A percentile compares a stretch with the other conserved stretches of the same genome.
Conservation (phyloP, 345 rosid genomes). For the Citrus hindsii region DNA sequence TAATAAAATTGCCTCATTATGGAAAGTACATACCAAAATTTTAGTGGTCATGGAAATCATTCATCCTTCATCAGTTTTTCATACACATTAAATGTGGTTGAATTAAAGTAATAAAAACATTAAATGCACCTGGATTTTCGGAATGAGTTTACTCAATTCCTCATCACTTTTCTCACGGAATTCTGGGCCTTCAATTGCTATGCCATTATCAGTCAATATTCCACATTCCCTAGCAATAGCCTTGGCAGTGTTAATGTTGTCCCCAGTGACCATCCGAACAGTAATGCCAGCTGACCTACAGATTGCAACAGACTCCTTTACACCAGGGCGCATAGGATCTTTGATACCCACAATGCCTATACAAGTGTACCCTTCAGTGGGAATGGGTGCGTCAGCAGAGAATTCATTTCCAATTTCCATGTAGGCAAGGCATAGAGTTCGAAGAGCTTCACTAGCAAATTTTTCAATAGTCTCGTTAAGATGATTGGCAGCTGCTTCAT, state of each 20-base stretch:
- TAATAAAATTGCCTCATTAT: neutral
- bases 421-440: conserved; percentile 92
- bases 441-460: conserved; percentile 90
- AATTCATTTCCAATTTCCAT: conserved; percentile 57
- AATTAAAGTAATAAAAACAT: neutral
- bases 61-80: neutral
- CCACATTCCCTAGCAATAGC: conserved; percentile 94
- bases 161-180: conserved; percentile 49
- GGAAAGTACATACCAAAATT: neutral
- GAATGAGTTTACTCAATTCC: conserved; percentile 63
- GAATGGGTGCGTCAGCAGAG: conserved; percentile 50
- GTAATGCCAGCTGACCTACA: conserved; percentile 81
- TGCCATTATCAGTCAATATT: conserved; percentile 58
- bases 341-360: conserved; percentile 84
- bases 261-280: conserved; percentile 91
- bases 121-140: conserved; percentile 75
- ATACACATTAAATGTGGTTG: neutral
- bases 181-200: conserved; percentile 63
- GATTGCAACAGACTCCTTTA: conserved; percentile 74
- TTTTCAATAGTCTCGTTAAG: conserved; percentile 52
- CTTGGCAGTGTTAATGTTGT: conserved; percentile 80
- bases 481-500: conserved; percentile 42
- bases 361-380: conserved; percentile 54
- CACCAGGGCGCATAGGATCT: conserved; percentile 87
- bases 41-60: neutral